Conservation (phyloP, 1,284 basidiomycete species). For the Schizophyllum commune region DNA sequence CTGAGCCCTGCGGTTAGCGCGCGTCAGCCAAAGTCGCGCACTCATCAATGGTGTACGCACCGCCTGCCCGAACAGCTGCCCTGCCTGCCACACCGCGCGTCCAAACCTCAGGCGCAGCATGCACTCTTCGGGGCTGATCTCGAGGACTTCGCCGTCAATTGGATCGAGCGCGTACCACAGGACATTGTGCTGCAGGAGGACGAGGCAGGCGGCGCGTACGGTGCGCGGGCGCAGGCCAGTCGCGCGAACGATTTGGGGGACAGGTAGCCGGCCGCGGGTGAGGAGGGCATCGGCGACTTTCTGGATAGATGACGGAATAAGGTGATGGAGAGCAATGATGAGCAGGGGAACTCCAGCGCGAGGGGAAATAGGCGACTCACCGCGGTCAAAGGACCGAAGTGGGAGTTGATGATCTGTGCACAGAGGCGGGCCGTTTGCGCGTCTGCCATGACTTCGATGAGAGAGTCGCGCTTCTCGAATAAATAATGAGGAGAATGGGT, state of each 20-base stretch:
- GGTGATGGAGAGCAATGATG: slow-evolving; percentile 5
- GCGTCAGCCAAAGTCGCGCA: slow-evolving; percentile 1
- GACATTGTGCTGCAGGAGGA: slow-evolving; percentile 89
- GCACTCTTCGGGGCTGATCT: slow-evolving; percentile 76
- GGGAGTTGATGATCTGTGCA: slow-evolving; percentile 65
- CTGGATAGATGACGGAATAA: slow-evolving; percentile 29
- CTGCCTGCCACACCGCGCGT: slow-evolving; percentile 67
- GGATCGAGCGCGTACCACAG: slow-evolving; percentile 75
- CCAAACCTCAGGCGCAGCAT: slow-evolving; percentile 74
- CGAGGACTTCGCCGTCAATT: slow-evolving; percentile 72
- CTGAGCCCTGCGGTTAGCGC: slow-evolving; percentile 45
- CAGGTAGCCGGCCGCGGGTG: slow-evolving; percentile 74
- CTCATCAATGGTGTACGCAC: slow-evolving; percentile 38
- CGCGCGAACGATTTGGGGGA: slow-evolving; percentile 64
- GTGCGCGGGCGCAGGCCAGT: slow-evolving; percentile 59
- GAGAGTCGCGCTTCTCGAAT: not conserved
- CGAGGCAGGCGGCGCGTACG: slow-evolving; percentile 69
- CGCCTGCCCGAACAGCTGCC: slow-evolving; percentile 58
- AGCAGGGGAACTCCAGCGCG: not conserved
- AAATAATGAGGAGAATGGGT: slow-evolving; percentile 1
- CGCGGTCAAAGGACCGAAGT: slow-evolving; percentile 74
- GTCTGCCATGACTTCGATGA: slow-evolving; percentile 52
- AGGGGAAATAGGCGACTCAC: slow-evolving; percentile 34
- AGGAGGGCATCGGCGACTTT: slow-evolving; percentile 79
- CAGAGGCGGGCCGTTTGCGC: slow-evolving; percentile 65